phyloP scores from a whole-genome alignment of 768 basidiomycete species.

The Panellus pusillus region DNA sequence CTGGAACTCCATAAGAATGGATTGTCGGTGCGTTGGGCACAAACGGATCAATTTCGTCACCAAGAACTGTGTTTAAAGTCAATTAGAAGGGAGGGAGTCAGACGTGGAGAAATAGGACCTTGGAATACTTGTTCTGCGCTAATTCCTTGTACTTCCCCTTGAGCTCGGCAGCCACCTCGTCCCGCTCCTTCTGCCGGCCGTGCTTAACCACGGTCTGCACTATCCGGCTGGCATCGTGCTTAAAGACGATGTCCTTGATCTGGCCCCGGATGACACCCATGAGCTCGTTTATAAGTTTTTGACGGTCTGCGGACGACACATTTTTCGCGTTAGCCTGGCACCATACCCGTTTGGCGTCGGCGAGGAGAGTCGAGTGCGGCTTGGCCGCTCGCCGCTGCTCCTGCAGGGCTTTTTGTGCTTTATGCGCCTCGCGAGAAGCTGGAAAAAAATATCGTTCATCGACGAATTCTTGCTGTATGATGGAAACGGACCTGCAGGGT shows the following conservation, averaged over 20 bases:
- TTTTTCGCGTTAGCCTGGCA: constrained; percentile 71
- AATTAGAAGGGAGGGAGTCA: not conserved
- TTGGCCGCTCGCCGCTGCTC: constrained; percentile 75
- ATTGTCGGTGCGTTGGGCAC: constrained; percentile 70
- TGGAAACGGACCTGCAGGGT: constrained; percentile 54
- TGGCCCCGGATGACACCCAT: constrained; percentile 78
- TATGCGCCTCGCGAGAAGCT: constrained; percentile 72
- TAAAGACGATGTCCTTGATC: constrained; percentile 83
- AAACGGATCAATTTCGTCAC: constrained; percentile 77
- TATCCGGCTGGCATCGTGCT: constrained; percentile 90
- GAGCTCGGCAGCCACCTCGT: constrained; percentile 81
- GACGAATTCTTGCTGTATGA: constrained; percentile 3
- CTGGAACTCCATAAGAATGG: constrained; percentile 80
- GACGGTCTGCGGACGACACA: constrained; percentile 67
- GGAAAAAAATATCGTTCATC: not conserved
- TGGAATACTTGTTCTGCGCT: constrained; percentile 88
- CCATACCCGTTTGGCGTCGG: constrained; percentile 78
- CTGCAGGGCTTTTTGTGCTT: constrained; percentile 63
- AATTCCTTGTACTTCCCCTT: constrained; percentile 78
- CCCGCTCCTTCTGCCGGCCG: constrained; percentile 71
- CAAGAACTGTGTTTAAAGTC: constrained; percentile 56
- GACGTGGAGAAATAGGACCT: constrained; percentile 44
- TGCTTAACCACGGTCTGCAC: constrained; percentile 82
- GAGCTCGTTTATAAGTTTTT: constrained; percentile 69
- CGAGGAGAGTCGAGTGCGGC: constrained; percentile 70